Conservation (phyloP, 2,329 filamentous ascomycete species). For the Alternaria sp. region DNA sequence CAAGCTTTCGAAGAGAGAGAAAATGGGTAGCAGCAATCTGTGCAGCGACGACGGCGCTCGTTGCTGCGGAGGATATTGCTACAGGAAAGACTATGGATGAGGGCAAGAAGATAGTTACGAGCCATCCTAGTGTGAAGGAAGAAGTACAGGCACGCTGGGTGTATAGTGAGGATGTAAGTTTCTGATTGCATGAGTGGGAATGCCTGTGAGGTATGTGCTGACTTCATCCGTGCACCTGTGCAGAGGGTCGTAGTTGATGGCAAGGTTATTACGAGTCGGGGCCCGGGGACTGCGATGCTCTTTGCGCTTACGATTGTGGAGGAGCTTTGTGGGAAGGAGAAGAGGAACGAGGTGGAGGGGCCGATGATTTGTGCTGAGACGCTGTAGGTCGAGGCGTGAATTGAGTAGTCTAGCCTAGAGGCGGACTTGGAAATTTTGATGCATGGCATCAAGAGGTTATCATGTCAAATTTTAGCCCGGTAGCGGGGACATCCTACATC, state of each 20-base stretch:
- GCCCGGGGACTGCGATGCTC: conserved; percentile 48
- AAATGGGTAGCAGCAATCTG: conserved; percentile 48
- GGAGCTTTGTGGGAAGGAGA: conserved; percentile 49
- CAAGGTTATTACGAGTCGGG: conserved; percentile 45
- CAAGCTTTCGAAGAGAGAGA: conserved; percentile 33
- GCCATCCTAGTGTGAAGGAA: conserved; percentile 48
- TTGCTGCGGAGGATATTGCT: conserved; percentile 37
- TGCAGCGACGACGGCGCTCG: conserved; percentile 48
- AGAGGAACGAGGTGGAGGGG: conserved; percentile 57
- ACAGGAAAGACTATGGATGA: conserved; percentile 13
- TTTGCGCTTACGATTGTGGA: conserved; percentile 51
- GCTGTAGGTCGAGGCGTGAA: too few relatives aligned
- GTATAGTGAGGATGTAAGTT: conserved; percentile 49
- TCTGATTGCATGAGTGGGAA: too few relatives aligned
- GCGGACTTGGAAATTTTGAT: too few relatives aligned
- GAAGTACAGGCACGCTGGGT: conserved; percentile 38
- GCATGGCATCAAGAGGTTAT: too few relatives aligned
- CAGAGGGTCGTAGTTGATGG: conserved; percentile 45
- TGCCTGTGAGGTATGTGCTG: too few relatives aligned
- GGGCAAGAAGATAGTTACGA: conserved; percentile 39
- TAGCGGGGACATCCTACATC: too few relatives aligned
- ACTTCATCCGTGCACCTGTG: too few relatives aligned
- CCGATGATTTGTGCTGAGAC: conserved; percentile 53
- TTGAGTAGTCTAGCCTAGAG: too few relatives aligned
- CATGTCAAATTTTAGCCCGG: too few relatives aligned